phyloP scores from a whole-genome alignment of 2,329 filamentous ascomycete genomes.

The Samsoniella hepiali region DNA sequence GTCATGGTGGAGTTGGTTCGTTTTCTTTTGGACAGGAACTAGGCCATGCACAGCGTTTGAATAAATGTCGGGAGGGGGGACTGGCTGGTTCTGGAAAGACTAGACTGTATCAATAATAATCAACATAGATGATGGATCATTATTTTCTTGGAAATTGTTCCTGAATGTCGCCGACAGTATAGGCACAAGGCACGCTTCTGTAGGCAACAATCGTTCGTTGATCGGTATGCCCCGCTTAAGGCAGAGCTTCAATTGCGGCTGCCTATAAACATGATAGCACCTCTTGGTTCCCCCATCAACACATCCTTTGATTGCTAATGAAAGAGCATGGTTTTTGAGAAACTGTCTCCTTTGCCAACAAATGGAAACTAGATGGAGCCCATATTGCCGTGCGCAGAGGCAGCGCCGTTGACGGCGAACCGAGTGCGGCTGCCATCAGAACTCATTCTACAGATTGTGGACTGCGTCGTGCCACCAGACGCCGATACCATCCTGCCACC shows the following conservation, averaged over 20 bases:
- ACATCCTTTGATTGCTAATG: neutral
- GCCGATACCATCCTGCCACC: conserved; percentile 25
- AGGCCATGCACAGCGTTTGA: neutral
- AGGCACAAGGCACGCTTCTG: neutral
- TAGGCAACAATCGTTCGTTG: neutral
- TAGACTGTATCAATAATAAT: conserved; percentile 16
- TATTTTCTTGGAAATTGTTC: neutral
- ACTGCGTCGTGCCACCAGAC: conserved; percentile 17
- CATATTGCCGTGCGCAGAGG: neutral
- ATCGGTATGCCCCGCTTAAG: conserved; percentile 28
- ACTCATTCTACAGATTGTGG: conserved; percentile 21
- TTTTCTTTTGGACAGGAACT: neutral
- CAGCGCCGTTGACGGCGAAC: neutral
- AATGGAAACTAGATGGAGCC: neutral
- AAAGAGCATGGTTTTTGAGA: neutral
- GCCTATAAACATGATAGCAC: conserved; percentile 17
- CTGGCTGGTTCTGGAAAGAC: neutral
- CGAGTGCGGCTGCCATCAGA: conserved; percentile 17
- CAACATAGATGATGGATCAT: neutral
- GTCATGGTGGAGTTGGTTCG: conserved; percentile 10
- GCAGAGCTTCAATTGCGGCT: neutral
- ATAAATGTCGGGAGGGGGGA: conserved; percentile 1
- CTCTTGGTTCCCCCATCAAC: neutral
- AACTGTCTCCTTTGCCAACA: no score
- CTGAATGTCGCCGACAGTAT: neutral